Evolutionary conservation across 2,329 filamentous ascomycete species (phyloP).

Genomic region (Talaromyces sp.): DNA sequence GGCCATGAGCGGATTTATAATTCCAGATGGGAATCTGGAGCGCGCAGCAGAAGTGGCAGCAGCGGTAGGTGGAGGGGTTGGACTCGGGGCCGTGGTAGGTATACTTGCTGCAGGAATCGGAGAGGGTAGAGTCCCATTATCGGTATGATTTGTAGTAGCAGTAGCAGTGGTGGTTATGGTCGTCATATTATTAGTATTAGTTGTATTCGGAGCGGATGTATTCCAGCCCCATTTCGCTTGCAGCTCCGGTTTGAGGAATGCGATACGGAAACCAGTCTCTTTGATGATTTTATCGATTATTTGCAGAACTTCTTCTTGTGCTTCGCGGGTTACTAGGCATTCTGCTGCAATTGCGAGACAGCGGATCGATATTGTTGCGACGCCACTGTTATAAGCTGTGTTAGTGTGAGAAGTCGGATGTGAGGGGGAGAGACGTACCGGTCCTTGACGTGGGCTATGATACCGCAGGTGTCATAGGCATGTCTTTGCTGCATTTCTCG

Average conservation of each 20-base stretch:
- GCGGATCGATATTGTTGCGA: constrained; percentile 74
- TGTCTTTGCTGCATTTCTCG: constrained; percentile 67
- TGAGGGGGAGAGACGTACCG: constrained; percentile 40
- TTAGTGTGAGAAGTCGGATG: background rate
- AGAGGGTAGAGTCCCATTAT: constrained; percentile 1
- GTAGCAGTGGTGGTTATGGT: background rate
- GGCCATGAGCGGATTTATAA: constrained; percentile 68
- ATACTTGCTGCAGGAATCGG: background rate
- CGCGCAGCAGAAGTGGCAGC: constrained; percentile 24
- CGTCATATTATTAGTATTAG: background rate
- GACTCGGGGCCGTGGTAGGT: constrained; percentile 23
- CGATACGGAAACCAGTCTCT: constrained; percentile 75
- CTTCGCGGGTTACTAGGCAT: constrained; percentile 63
- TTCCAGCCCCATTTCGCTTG: constrained; percentile 76
- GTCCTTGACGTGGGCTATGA: constrained; percentile 80
- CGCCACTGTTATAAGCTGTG: constrained; percentile 52
- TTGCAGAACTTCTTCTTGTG: constrained; percentile 76
- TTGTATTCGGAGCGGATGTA: background rate
- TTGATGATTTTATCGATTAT: constrained; percentile 73
- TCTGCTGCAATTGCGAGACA: constrained; percentile 75
- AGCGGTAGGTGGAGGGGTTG: constrained; percentile 23
- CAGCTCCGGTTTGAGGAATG: constrained; percentile 68
- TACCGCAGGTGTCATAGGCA: constrained; percentile 82
- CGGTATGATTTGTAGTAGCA: background rate
- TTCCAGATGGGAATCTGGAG: constrained; percentile 42